Base-by-base conservation (phyloP, 2,329 filamentous ascomycete genomes). In the Venturia nashicola region DNA sequence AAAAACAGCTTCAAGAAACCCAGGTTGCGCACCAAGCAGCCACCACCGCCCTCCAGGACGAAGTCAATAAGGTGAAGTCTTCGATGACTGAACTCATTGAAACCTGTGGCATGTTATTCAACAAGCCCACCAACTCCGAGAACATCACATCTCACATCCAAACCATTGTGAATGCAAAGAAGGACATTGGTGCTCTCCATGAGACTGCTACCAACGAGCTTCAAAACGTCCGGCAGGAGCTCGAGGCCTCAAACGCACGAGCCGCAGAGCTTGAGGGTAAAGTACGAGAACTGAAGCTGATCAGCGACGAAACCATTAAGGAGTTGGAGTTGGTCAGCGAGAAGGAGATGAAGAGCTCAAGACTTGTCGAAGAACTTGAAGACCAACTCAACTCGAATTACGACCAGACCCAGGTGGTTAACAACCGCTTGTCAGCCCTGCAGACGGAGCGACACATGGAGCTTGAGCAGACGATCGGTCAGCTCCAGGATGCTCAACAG, bases 351-450 rank as follows among this genome's bases (percentile, higher is more conserved):
- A 97, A 96, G 82, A 95, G 94, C 75, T 89, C 90, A 51, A 86
- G 91, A 27, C 80, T 99, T 14, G 90, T 99, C 9, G 91, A 97
- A 73, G 93, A 99, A 76, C 86, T 99, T 5, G 94, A 99, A 76
- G 93, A 97, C 70, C 94, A 99, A 75, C 85, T 99, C 63, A 92
- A 93, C 72, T 90, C 83, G 73, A 97, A 94, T 77, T 99, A 91
- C 75, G 94, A 99, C 71, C 90, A 96, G 73, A 91, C 93, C 66
- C 90, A 97, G 72, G 80, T 85, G 65, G 86, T 87, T 14, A 91
- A 85, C 74, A 96, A 96, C 77, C 86, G 93, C 63, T 79, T 97
- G 62, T 97, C 92, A 62, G 87, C 89, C 66, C 74, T 80, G 63
- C 78, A 81, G 66, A 75, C 72, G 2, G 79, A 80, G 70, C 73